Evolutionary conservation across 257 asterid species (phyloP).

Genomic region (Nicotiana undulata): DNA sequence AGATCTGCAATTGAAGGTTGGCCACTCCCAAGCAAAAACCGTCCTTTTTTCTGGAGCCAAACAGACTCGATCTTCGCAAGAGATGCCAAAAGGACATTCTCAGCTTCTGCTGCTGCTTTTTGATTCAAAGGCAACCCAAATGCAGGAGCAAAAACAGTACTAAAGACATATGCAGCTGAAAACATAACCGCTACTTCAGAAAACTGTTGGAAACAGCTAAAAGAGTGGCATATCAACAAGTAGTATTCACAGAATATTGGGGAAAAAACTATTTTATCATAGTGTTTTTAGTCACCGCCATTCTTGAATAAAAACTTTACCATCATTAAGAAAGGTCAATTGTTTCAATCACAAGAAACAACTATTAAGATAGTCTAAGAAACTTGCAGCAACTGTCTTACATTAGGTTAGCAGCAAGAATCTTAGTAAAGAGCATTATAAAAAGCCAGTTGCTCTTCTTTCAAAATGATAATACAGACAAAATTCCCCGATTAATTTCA

Average conservation of each 20-base stretch:
- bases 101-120: slow-evolving; percentile 56
- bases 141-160: slow-evolving; percentile 52
- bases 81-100: slow-evolving; percentile 55
- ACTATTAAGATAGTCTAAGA: not conserved
- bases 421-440: not conserved
- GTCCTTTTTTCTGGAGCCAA: slow-evolving; percentile 72
- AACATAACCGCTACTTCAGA: slow-evolving; percentile 9
- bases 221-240: not conserved
- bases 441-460: not conserved
- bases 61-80: slow-evolving; percentile 52
- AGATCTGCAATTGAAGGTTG: slow-evolving; percentile 93
- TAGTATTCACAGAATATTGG: not conserved
- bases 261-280: not conserved
- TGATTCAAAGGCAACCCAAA: slow-evolving; percentile 59
- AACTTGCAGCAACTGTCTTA: not conserved
- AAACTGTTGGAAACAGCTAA: slow-evolving; percentile 6
- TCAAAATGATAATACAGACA: not conserved
- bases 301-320: not conserved
- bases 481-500: not conserved
- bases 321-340: not conserved
- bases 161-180: slow-evolving; percentile 46
- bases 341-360: not conserved
- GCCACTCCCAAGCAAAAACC: slow-evolving; percentile 61
- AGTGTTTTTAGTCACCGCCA: not conserved
- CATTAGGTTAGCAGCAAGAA: not conserved